These are phyloP conservation scores for Picea sitchensis DNA, from an alignment of 75 land plant species.

Conservation along the genomic window DNA sequence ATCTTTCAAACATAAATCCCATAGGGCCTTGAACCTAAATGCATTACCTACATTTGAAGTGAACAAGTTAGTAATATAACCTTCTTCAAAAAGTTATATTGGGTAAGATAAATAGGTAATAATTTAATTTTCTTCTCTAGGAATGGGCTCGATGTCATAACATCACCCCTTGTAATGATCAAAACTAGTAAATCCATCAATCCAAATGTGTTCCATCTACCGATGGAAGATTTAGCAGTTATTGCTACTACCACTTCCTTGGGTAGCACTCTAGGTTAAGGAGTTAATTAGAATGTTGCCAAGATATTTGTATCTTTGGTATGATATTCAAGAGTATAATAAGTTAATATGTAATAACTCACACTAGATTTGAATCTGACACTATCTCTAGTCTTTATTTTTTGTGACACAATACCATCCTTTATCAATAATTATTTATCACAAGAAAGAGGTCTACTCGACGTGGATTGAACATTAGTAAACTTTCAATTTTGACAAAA, in stretches of 20 bases:
- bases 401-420: slow-evolving; percentile 15
- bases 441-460: slow-evolving; percentile 10
- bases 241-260: slow-evolving; percentile 11
- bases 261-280: neutral
- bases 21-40: slow-evolving; percentile 17
- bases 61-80: slow-evolving; percentile 17
- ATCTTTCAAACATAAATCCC: slow-evolving; percentile 25
- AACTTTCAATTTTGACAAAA: too few relatives aligned
- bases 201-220: slow-evolving; percentile 31
- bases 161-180: slow-evolving; percentile 25
- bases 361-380: slow-evolving; percentile 10
- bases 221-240: slow-evolving; percentile 17
- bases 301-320: neutral
- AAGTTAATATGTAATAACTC: slow-evolving; percentile 12
- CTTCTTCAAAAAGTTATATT: slow-evolving; percentile 15
- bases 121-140: slow-evolving; percentile 17
- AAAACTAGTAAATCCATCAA: slow-evolving; percentile 18
- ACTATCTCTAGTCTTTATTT: slow-evolving; percentile 12
- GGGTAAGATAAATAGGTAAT: slow-evolving; percentile 24
- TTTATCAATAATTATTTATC: slow-evolving; percentile 8
- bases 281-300: neutral
- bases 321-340: slow-evolving; percentile 17
- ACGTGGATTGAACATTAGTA: neutral
- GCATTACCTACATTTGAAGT: slow-evolving; percentile 19
- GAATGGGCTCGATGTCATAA: slow-evolving; percentile 16